Evolutionary conservation across 2,329 filamentous ascomycete genomes (phyloP).

Genomic region (Lachnellula occidentalis): DNA sequence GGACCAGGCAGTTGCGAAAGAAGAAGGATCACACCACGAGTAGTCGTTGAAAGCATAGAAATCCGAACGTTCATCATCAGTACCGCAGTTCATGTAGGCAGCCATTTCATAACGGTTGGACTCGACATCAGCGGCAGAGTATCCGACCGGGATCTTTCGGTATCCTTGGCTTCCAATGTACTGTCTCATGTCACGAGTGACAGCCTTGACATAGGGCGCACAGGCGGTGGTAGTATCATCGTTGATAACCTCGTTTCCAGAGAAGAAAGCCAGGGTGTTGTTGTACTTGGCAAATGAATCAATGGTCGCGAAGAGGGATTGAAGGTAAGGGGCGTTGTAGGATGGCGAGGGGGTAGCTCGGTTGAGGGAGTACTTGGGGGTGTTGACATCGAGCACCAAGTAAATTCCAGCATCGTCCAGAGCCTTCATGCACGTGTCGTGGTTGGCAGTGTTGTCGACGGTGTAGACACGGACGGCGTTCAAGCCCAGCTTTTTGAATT

Average conservation of each 20-base stretch:
- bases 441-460: constrained; percentile 62
- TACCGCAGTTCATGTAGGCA: constrained; percentile 68
- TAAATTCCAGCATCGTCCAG: constrained; percentile 68
- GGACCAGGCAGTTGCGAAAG: constrained; percentile 57
- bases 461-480: constrained; percentile 72
- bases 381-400: constrained; percentile 67
- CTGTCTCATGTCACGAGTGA: constrained; percentile 51
- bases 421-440: constrained; percentile 63
- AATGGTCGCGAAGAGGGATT: constrained; percentile 66
- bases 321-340: constrained; percentile 66
- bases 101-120: constrained; percentile 62
- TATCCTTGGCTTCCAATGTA: constrained; percentile 45
- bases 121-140: constrained; percentile 58
- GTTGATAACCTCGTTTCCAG: constrained; percentile 56
- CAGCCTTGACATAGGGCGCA: constrained; percentile 54
- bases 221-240: constrained; percentile 43
- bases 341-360: constrained; percentile 51
- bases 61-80: constrained; percentile 59
- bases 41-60: constrained; percentile 65
- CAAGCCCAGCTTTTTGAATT: constrained; percentile 65
- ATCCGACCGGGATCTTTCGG: constrained; percentile 50
- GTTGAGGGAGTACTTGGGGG: constrained; percentile 66
- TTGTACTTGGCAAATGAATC: constrained; percentile 61
- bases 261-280: constrained; percentile 63
- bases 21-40: constrained; percentile 58